phyloP scores from a whole-genome alignment of 441 rosid genomes.

The Erodium texanum region DNA sequence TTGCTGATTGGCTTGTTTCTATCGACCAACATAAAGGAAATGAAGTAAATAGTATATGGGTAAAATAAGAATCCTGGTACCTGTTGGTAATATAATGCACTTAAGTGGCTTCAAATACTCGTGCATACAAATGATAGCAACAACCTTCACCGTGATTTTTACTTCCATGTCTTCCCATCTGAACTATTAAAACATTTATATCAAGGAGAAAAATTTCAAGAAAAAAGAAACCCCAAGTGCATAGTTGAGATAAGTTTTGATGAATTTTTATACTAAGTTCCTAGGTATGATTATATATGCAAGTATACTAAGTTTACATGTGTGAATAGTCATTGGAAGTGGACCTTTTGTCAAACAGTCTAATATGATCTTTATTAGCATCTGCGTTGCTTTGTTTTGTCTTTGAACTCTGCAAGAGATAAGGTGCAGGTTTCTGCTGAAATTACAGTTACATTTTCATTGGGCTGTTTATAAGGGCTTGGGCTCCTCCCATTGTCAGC shows the following conservation, averaged over 20 bases:
- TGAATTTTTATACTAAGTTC: background rate
- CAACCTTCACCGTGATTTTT: background rate
- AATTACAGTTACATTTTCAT: background rate
- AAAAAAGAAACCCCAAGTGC: background rate
- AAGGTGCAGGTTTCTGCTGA: background rate
- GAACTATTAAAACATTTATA: background rate
- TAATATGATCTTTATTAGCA: background rate
- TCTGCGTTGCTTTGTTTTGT: background rate
- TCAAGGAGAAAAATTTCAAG: background rate
- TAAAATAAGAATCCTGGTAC: background rate
- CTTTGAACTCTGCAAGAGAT: background rate
- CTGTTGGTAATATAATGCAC: constrained; percentile 1
- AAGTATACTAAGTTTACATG: background rate
- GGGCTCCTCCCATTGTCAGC: no score
- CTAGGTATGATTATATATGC: background rate
- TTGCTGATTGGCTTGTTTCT: background rate
- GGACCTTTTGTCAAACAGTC: background rate
- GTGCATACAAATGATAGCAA: background rate
- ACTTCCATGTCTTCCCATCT: background rate
- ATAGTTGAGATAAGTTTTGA: background rate
- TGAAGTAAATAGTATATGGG: background rate
- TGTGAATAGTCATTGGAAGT: background rate
- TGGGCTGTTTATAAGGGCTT: no score
- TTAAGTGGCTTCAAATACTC: background rate
- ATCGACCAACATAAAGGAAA: background rate